Conservation (phyloP, 495 filamentous ascomycete species). For the Aspergillus leporis region DNA sequence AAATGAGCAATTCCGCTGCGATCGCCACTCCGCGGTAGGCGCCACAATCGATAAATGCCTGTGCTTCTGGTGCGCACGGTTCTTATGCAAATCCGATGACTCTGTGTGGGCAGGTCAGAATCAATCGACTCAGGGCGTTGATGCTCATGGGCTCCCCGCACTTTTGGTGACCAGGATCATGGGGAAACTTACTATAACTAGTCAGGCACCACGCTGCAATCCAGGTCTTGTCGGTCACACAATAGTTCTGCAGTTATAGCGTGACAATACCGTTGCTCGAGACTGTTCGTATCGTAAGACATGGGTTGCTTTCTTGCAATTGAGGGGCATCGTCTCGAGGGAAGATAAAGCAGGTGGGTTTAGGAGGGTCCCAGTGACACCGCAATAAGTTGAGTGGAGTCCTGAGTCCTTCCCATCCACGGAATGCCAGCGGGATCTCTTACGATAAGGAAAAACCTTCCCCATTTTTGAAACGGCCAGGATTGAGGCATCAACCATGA, state of each 20-base stretch:
- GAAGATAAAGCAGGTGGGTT: not conserved
- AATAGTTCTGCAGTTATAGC: not conserved
- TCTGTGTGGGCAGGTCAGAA: not conserved
- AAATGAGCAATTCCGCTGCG: conserved; percentile 13
- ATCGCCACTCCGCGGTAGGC: conserved; percentile 30
- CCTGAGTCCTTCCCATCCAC: not conserved
- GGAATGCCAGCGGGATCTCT: not conserved
- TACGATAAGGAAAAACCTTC: not conserved
- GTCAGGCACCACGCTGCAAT: not conserved
- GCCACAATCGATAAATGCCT: conserved; percentile 18
- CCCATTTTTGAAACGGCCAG: not conserved
- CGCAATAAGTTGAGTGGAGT: not conserved
- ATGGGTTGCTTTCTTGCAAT: not conserved
- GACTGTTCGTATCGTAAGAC: not conserved
- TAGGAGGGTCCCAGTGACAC: not conserved
- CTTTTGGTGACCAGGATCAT: not conserved
- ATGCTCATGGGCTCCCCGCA: not conserved
- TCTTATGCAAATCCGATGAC: conserved; percentile 1
- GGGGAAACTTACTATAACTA: not conserved
- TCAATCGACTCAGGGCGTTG: not conserved
- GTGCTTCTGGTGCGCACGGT: conserved; percentile 3
- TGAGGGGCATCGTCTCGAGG: not conserved
- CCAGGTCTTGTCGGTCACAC: not conserved
- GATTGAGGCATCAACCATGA: not conserved
- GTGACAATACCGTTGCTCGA: not conserved